These are phyloP conservation scores for Mortierella sp. DNA, from an alignment of 371 early-diverging fungal species.

Conservation along the genomic window DNA sequence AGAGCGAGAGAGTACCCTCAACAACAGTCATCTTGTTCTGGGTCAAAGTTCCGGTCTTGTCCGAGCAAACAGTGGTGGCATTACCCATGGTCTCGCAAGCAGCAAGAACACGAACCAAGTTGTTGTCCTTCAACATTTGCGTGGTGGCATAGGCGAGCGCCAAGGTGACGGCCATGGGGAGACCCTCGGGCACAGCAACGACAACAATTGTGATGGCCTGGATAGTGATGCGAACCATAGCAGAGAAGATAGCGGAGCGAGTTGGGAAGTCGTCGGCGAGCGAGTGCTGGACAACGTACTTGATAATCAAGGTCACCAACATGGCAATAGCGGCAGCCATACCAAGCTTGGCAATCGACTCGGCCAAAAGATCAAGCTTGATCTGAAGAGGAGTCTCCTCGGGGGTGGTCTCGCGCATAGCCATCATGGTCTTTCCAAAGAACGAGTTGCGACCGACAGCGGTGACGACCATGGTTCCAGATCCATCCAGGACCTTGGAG, in stretches of 20 bases:
- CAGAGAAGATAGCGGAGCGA: slow-evolving; percentile 55
- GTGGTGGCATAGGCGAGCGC: slow-evolving; percentile 81
- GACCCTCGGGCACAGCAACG: slow-evolving; percentile 84
- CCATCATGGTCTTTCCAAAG: slow-evolving; percentile 85
- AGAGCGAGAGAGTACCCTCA: slow-evolving; percentile 68
- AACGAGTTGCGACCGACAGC: slow-evolving; percentile 86
- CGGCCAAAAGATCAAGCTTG: slow-evolving; percentile 89
- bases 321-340: slow-evolving; percentile 83
- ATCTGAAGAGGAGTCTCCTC: slow-evolving; percentile 94
- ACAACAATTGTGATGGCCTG: slow-evolving; percentile 78
- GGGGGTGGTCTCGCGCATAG: slow-evolving; percentile 76
- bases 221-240: slow-evolving; percentile 71
- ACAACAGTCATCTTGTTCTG: slow-evolving; percentile 95
- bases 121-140: slow-evolving; percentile 91
- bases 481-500: slow-evolving; percentile 90
- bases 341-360: slow-evolving; percentile 94
- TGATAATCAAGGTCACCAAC: slow-evolving; percentile 80
- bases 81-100: slow-evolving; percentile 96
- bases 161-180: slow-evolving; percentile 81
- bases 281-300: slow-evolving; percentile 78
- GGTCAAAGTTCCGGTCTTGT: slow-evolving; percentile 93
- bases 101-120: slow-evolving; percentile 85
- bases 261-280: slow-evolving; percentile 60
- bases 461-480: slow-evolving; percentile 83
- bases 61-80: slow-evolving; percentile 92